Base-by-base conservation (phyloP, 441 rosid genomes). In the Gossypium gossypioides region DNA sequence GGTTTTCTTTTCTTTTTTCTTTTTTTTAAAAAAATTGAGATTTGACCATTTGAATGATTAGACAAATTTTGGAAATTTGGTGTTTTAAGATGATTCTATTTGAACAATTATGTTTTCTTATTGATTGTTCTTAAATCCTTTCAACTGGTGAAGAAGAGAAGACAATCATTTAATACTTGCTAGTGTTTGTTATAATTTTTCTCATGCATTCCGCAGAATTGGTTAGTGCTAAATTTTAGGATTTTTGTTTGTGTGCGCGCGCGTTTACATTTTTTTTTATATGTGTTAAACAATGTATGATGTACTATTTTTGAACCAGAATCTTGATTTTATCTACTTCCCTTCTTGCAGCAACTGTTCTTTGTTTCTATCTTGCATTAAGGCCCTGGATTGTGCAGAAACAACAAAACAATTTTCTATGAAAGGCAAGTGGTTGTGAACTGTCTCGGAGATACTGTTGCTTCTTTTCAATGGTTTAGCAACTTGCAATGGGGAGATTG, bases 391-490 rank as follows among this genome's bases (percentile, higher is more conserved):
- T 65, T 15, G 48, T 52, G 71, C 40, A 22, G 24, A 72, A 50
- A 65, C 18, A 32, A 55, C 27, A 10, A 4, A 50, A 19, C 52
- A 21, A 40, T 42, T 69, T 69, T 52, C 34, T 0, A 63, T 13
- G 78, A 25, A 50, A n/a, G 50, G 58, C 10, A 16, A 52, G 46
- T 61, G 69, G 40, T 60, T 71, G 48, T 68, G 63, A 75, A 42
- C 67, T 72, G 29, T 76, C 71, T 55, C 21, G 40, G 48, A 81
- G 62, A 21, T 56, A 60, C 13, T 19, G 34, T 13, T 57, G 69
- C 42, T 64, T 29, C 50, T 18, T 56, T 27, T 19, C 37, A 46
- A 3, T 21, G 34, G 40, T 58, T 50, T 50, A 10, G 44, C n/a
- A 60, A 68, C 3, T 72, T 13, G 19, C 42, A 29, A 34, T 56